phyloP scores from a whole-genome alignment of 2,329 filamentous ascomycete species.

The Epichloe uncinata region DNA sequence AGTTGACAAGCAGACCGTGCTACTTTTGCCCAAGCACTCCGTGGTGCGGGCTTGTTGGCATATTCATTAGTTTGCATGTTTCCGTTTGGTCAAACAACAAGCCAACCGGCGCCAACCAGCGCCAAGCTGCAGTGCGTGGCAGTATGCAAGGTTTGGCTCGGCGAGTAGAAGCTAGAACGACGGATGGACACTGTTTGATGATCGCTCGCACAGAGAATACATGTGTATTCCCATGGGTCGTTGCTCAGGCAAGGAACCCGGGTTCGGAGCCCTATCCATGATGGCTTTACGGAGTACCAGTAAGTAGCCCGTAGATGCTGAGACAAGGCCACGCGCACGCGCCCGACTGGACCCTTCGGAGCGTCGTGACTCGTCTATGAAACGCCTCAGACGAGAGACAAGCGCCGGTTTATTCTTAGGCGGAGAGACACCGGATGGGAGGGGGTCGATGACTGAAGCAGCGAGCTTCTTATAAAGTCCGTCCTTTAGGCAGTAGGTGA shows the following conservation, averaged over 20 bases:
- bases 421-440: not conserved
- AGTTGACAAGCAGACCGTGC: no score
- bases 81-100: not conserved
- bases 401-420: not conserved
- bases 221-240: no score
- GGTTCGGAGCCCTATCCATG: no score
- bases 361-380: slow-evolving; percentile 1
- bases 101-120: not conserved
- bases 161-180: not conserved
- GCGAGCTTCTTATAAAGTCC: not conserved
- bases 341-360: not conserved
- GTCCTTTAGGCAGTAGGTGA: not conserved
- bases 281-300: no score
- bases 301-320: not conserved
- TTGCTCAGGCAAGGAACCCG: no score
- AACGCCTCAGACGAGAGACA: slow-evolving; percentile 4
- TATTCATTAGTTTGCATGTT: not conserved
- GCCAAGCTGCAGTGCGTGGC: not conserved
- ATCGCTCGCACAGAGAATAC: not conserved
- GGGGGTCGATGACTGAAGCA: not conserved
- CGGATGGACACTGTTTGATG: not conserved
- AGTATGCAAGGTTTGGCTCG: not conserved
- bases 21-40: no score
- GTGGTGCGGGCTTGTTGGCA: no score
- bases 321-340: not conserved